Evolutionary conservation across 2,329 filamentous ascomycete species (phyloP).

Genomic region (Fusarium verticillioides): DNA sequence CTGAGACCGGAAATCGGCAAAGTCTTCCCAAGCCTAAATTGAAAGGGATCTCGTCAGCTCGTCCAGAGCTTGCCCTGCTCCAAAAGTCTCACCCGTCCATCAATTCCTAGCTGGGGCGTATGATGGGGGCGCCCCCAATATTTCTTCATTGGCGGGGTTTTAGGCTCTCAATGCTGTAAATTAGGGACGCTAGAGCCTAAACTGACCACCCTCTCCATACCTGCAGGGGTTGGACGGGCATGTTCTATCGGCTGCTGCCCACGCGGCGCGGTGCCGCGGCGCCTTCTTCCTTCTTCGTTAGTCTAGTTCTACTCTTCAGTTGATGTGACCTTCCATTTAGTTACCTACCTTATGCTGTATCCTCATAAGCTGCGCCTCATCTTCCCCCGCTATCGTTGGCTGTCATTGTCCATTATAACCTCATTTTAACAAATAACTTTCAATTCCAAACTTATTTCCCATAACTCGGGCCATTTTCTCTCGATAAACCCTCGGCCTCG

Average conservation of each 20-base stretch:
- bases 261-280: slow-evolving; percentile 15
- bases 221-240: not conserved
- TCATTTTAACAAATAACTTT: slow-evolving; percentile 15
- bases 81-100: not conserved
- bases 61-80: not conserved
- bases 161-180: slow-evolving; percentile 33
- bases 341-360: not conserved
- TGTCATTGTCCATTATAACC: slow-evolving; percentile 16
- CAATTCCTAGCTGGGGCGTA: not conserved
- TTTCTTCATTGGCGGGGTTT: slow-evolving; percentile 41
- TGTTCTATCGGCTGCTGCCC: slow-evolving; percentile 20
- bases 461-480: not conserved
- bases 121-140: slow-evolving; percentile 13
- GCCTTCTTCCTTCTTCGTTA: slow-evolving; percentile 11
- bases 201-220: slow-evolving; percentile 25
- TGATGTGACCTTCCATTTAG: not conserved
- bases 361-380: slow-evolving; percentile 37
- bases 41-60: not conserved
- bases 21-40: not conserved
- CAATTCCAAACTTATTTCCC: slow-evolving; percentile 3
- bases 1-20: slow-evolving; percentile 31
- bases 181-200: slow-evolving; percentile 36
- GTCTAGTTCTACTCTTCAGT: not conserved
- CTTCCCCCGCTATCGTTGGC: slow-evolving; percentile 24
- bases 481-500: not conserved